A percentile compares a stretch with the other conserved stretches of the same genome.
Evolutionary conservation across 2,329 filamentous ascomycete species (phyloP).

Genomic region (Dothistroma septosporum): DNA sequence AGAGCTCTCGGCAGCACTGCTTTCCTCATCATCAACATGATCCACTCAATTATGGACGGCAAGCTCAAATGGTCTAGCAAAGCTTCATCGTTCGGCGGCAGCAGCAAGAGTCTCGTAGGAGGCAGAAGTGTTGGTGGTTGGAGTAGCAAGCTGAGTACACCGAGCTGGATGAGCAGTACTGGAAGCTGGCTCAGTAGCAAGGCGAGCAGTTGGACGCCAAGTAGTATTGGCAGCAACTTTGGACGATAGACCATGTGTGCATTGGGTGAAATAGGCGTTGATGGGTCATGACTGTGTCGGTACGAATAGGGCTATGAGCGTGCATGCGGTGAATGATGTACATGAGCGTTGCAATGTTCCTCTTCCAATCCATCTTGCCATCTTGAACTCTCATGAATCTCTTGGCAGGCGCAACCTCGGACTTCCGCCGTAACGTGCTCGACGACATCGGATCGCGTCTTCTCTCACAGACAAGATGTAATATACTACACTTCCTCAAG

Average conservation of each 20-base stretch:
- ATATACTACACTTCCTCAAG: background rate
- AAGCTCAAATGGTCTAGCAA: conserved; percentile 57
- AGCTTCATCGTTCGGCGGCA: background rate
- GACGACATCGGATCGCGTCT: background rate
- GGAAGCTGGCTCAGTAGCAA: conserved; percentile 38
- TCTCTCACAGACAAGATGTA: background rate
- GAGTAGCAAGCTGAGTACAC: conserved; percentile 37
- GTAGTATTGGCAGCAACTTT: conserved; percentile 30
- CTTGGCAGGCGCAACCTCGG: background rate
- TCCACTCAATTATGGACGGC: conserved; percentile 84
- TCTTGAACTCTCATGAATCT: background rate
- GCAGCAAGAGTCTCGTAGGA: conserved; percentile 14
- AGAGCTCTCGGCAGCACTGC: conserved; percentile 75
- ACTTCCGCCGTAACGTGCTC: background rate
- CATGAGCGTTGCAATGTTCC: background rate
- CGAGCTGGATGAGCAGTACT: conserved; percentile 35
- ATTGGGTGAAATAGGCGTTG: background rate
- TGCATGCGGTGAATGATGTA: background rate
- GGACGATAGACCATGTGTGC: conserved; percentile 2
- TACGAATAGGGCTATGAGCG: background rate
- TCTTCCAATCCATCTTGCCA: background rate
- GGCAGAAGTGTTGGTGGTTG: conserved; percentile 34
- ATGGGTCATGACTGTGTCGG: background rate
- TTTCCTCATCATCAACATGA: conserved; percentile 76
- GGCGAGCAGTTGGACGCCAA: conserved; percentile 31